phyloP scores from a whole-genome alignment of 179 eudicot genomes.

The Drosera spatulata region DNA sequence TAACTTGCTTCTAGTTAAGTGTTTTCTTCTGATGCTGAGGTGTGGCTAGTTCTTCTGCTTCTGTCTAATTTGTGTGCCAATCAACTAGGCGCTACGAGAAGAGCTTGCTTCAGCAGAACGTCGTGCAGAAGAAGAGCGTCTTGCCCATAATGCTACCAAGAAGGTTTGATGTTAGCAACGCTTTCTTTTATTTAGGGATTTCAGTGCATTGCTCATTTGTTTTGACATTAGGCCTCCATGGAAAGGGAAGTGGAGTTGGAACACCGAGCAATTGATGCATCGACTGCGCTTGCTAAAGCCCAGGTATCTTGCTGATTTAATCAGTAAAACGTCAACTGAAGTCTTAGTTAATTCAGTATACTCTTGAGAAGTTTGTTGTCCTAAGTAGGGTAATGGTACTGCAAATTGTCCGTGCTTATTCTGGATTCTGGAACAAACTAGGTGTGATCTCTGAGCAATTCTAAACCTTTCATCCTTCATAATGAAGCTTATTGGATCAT shows the following conservation, averaged over 20 bases:
- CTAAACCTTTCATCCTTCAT: too few relatives aligned
- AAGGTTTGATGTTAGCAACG: slow-evolving; percentile 31
- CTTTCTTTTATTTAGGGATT: slow-evolving; percentile 1
- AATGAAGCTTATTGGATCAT: too few relatives aligned
- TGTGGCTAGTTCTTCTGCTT: too few relatives aligned
- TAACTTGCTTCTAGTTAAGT: neutral
- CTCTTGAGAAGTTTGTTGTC: too few relatives aligned
- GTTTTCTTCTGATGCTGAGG: too few relatives aligned
- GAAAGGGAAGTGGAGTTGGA: slow-evolving; percentile 98
- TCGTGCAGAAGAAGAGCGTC: slow-evolving; percentile 94
- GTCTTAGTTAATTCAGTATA: neutral
- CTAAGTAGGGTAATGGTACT: too few relatives aligned
- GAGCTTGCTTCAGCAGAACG: slow-evolving; percentile 90
- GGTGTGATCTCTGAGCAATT: too few relatives aligned
- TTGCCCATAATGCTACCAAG: slow-evolving; percentile 90
- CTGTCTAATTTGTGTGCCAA: neutral
- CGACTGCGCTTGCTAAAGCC: slow-evolving; percentile 81
- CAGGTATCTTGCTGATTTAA: slow-evolving; percentile 43
- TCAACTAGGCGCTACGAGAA: slow-evolving; percentile 74
- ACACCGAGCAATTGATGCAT: slow-evolving; percentile 88
- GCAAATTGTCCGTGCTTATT: too few relatives aligned
- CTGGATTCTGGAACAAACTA: too few relatives aligned
- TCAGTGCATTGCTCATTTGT: slow-evolving; percentile 1
- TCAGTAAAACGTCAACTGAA: neutral
- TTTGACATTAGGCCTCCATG: slow-evolving; percentile 66